These are phyloP conservation scores for Cicer bijugum DNA, from an alignment of 306 rosid genomes.

Conservation along the genomic window DNA sequence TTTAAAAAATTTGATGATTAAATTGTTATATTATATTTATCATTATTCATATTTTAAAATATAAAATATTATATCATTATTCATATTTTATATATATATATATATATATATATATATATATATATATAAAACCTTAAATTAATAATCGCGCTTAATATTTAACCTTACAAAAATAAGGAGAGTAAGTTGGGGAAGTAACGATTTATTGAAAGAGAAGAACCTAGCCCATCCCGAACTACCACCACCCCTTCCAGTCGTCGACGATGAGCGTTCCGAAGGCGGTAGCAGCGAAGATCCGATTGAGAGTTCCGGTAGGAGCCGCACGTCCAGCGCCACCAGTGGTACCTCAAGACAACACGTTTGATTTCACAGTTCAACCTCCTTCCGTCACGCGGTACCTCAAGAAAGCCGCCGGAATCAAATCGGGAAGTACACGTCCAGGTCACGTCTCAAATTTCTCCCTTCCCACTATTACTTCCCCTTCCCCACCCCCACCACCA, in stretches of 20 bases:
- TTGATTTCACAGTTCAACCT: conserved; percentile 75
- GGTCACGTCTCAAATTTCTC: neutral
- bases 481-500: neutral
- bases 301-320: conserved; percentile 71
- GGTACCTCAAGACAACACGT: conserved; percentile 85
- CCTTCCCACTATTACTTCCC: neutral
- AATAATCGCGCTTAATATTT: no score
- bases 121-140: no score
- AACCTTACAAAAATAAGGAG: no score
- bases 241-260: conserved; percentile 7
- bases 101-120: no score
- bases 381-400: conserved; percentile 79
- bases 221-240: no score
- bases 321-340: conserved; percentile 79
- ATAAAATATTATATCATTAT: no score
- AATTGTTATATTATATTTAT: no score
- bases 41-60: no score
- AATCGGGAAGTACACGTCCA: conserved; percentile 73
- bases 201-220: no score
- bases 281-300: conserved; percentile 73
- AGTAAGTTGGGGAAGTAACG: no score
- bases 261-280: conserved; percentile 77
- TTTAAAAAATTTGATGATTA: no score
- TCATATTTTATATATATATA: no score
- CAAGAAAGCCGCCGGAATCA: conserved; percentile 81